Evolutionary conservation across 2,329 filamentous ascomycete genomes (phyloP).

Genomic region (Colletotrichum phormii): DNA sequence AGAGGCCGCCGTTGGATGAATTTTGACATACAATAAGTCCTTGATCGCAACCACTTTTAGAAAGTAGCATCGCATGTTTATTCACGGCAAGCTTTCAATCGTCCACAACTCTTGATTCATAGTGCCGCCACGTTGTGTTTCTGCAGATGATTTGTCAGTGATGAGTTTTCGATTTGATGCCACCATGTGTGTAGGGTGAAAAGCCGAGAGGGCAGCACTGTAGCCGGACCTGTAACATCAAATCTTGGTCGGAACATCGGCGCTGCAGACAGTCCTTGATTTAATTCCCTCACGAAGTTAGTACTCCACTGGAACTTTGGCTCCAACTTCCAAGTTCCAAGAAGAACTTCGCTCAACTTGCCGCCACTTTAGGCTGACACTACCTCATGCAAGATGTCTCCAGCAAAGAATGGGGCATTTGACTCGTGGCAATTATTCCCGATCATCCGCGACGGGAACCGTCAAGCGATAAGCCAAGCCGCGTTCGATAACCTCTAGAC

Average conservation of each 20-base stretch:
- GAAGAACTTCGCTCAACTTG: not conserved
- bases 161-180: not conserved
- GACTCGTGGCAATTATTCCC: slow-evolving; percentile 6
- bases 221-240: slow-evolving; percentile 17
- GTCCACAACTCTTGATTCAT: too few species aligned
- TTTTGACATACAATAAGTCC: too few species aligned
- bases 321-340: not conserved
- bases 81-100: too few species aligned
- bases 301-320: not conserved
- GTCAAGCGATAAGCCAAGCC: too few species aligned
- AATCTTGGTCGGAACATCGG: slow-evolving; percentile 13
- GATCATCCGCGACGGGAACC: not conserved
- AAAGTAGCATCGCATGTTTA: too few species aligned
- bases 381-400: not conserved
- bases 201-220: slow-evolving; percentile 17
- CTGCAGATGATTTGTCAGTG: not conserved
- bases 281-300: not conserved
- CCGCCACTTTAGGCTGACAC: slow-evolving; percentile 13
- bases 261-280: slow-evolving; percentile 4
- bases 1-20: not conserved
- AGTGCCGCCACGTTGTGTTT: not conserved
- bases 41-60: too few species aligned
- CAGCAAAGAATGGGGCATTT: slow-evolving; percentile 3
- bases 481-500: too few species aligned
- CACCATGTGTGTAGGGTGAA: slow-evolving; percentile 12